Evolutionary conservation across 108 stramenopile species (phyloP).

Genomic region (Skeletonema menzelii): DNA sequence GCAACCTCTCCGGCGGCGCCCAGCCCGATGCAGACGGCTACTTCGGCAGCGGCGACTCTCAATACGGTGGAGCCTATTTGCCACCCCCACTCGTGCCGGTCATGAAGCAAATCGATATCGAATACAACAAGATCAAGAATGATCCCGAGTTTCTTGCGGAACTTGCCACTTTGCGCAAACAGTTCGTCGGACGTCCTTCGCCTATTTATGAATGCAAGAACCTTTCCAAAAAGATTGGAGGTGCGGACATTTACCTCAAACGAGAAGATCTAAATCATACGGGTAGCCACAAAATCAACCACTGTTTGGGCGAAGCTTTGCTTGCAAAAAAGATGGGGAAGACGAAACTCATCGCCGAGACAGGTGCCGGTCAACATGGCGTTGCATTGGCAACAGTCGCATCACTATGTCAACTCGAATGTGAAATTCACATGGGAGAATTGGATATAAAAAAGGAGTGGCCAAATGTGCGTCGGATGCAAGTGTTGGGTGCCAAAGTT

Average conservation of each 20-base stretch:
- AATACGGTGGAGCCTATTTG: slow-evolving; percentile 29
- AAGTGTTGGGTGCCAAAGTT: slow-evolving; percentile 92
- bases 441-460: slow-evolving; percentile 34
- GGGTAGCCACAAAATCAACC: slow-evolving; percentile 96
- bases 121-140: slow-evolving; percentile 76
- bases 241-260: slow-evolving; percentile 91
- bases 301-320: slow-evolving; percentile 92
- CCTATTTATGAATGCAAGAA: slow-evolving; percentile 88
- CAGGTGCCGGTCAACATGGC: slow-evolving; percentile 96
- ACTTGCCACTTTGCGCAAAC: slow-evolving; percentile 76
- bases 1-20: slow-evolving; percentile 8
- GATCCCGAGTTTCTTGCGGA: slow-evolving; percentile 89
- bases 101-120: slow-evolving; percentile 75
- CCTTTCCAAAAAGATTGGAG: slow-evolving; percentile 79
- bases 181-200: slow-evolving; percentile 90
- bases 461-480: slow-evolving; percentile 94
- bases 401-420: slow-evolving; percentile 85
- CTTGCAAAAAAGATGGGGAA: slow-evolving; percentile 92
- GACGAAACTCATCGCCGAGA: slow-evolving; percentile 93
- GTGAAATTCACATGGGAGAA: slow-evolving; percentile 92
- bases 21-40: slow-evolving; percentile 27
- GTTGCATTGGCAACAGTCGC: slow-evolving; percentile 94
- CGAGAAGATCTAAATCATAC: slow-evolving; percentile 95
- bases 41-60: slow-evolving; percentile 17
- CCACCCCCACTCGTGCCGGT: slow-evolving; percentile 31